phyloP scores from a whole-genome alignment of 2,329 filamentous ascomycete genomes.

The Madurella fahalii region DNA sequence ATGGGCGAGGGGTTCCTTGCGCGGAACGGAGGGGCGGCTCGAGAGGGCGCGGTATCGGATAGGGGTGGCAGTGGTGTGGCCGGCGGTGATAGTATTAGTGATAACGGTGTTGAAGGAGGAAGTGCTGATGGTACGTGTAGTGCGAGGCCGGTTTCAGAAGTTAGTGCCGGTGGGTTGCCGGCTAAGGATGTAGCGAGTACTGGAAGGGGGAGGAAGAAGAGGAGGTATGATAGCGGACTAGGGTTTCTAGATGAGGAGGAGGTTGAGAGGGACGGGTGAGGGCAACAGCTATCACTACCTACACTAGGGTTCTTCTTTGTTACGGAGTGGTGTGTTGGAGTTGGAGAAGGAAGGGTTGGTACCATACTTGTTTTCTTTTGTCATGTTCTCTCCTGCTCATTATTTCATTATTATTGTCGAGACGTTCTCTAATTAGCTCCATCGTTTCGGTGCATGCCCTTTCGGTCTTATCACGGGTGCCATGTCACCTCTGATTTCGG shows the following conservation, averaged over 20 bases:
- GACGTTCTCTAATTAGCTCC: too few species aligned
- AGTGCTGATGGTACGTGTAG: too few species aligned
- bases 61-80: neutral
- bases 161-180: slow-evolving; percentile 19
- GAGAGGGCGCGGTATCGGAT: slow-evolving; percentile 32
- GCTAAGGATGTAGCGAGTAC: slow-evolving; percentile 30
- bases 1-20: slow-evolving; percentile 45
- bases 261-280: slow-evolving; percentile 25
- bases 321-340: neutral
- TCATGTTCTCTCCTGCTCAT: too few species aligned
- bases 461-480: too few species aligned
- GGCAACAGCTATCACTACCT: neutral
- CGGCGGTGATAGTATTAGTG: slow-evolving; percentile 5
- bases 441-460: too few species aligned
- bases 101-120: slow-evolving; percentile 17
- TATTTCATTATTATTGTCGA: too few species aligned
- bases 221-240: slow-evolving; percentile 52
- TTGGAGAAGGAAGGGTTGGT: neutral
- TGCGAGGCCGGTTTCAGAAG: neutral
- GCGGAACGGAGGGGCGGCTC: slow-evolving; percentile 13
- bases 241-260: slow-evolving; percentile 54
- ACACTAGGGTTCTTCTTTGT: neutral
- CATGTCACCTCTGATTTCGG: too few species aligned
- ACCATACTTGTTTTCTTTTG: too few species aligned
- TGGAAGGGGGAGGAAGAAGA: slow-evolving; percentile 38